phyloP scores from a whole-genome alignment of 2,329 filamentous ascomycete species.

The Cladophialophora bantiana region DNA sequence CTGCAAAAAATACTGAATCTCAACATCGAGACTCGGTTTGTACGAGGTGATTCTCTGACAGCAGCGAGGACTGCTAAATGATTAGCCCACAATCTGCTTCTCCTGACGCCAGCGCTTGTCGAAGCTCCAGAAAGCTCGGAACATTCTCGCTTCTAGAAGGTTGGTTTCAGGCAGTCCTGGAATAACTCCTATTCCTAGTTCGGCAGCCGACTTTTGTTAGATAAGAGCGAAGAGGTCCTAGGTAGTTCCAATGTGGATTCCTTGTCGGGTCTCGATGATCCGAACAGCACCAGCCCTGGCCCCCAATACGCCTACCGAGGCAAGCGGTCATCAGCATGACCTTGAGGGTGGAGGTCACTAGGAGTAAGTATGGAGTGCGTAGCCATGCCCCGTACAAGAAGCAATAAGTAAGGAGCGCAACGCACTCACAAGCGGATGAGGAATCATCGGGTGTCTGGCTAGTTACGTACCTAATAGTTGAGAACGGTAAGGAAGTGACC shows the following conservation, averaged over 20 bases:
- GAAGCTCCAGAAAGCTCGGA: neutral
- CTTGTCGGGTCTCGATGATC: neutral
- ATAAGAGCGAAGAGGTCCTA: neutral
- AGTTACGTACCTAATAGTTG: neutral
- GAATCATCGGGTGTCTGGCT: neutral
- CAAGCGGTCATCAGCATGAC: neutral
- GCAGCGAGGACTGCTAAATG: neutral
- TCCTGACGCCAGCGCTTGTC: constrained; percentile 9
- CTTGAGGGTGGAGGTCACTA: neutral
- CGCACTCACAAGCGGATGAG: neutral
- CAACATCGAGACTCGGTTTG: neutral
- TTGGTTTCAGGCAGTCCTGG: neutral
- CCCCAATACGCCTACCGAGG: neutral
- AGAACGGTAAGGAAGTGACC: neutral
- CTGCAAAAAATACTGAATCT: neutral
- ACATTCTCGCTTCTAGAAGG: constrained; percentile 8
- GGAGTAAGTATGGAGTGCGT: neutral
- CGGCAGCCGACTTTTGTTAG: neutral
- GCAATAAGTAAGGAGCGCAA: neutral
- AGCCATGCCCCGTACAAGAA: neutral
- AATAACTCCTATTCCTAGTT: neutral
- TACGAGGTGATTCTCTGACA: neutral
- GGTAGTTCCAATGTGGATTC: neutral
- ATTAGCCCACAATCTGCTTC: neutral
- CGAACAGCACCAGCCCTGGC: neutral